Evolutionary conservation across 1,284 basidiomycete species (phyloP).

Genomic region (Golubevia pallescens): DNA sequence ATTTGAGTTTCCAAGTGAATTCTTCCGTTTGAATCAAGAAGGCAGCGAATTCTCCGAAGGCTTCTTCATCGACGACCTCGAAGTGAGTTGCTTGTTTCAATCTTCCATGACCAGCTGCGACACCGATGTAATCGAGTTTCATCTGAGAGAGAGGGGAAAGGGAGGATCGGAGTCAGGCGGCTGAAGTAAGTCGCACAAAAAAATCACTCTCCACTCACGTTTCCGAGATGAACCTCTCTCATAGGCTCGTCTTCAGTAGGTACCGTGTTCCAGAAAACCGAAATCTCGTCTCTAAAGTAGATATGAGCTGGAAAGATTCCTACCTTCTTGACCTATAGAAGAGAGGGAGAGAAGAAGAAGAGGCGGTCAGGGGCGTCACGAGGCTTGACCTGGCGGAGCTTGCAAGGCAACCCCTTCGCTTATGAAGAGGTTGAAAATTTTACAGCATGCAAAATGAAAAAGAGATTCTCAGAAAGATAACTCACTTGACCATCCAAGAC

Average conservation of each 20-base stretch:
- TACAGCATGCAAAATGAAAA: too few species aligned
- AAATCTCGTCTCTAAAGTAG: constrained; percentile 53
- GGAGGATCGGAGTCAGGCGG: too few species aligned
- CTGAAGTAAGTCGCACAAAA: too few species aligned
- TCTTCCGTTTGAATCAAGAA: constrained; percentile 50
- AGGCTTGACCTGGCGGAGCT: too few species aligned
- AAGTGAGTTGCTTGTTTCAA: constrained; percentile 32
- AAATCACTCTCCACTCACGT: too few species aligned
- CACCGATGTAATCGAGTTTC: constrained; percentile 44
- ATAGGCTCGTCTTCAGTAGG: constrained; percentile 28
- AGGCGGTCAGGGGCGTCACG: too few species aligned
- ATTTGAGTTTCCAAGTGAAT: constrained; percentile 60
- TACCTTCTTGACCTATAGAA: constrained; percentile 34
- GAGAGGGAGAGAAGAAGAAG: too few species aligned
- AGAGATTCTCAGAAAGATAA: not conserved
- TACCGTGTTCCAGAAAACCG: constrained; percentile 52
- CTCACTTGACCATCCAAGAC: constrained; percentile 7
- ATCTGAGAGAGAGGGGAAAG: too few species aligned
- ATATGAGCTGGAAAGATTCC: constrained; percentile 61
- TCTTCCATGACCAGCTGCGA: constrained; percentile 45
- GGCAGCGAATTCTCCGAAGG: constrained; percentile 49
- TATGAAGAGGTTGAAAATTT: too few species aligned
- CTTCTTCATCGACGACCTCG: constrained; percentile 40
- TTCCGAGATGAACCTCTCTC: constrained; percentile 46
- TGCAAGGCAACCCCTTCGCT: too few species aligned